phyloP scores from a whole-genome alignment of 257 asterid species.

The Nicotiana obtusifolia region DNA sequence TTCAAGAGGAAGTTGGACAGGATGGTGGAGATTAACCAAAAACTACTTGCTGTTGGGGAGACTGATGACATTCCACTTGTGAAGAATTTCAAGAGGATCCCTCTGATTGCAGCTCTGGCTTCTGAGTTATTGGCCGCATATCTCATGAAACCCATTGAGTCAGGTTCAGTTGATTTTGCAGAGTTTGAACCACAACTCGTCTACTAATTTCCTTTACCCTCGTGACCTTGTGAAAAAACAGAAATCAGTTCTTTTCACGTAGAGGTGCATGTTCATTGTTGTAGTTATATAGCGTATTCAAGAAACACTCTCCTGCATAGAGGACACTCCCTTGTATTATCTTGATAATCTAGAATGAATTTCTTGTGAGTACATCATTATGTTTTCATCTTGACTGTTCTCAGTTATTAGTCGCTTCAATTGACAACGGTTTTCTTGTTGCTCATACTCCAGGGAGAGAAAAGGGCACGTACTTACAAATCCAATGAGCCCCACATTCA shows the following conservation, averaged over 20 bases:
- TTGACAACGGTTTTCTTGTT: not conserved
- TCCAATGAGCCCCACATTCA: not conserved
- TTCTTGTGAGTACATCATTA: not conserved
- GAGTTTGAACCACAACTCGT: constrained; percentile 81
- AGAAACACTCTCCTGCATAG: constrained; percentile 3
- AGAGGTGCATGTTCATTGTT: constrained; percentile 4
- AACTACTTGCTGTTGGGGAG: constrained; percentile 63
- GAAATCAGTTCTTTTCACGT: not conserved
- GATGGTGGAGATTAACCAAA: constrained; percentile 77
- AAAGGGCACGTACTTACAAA: too few species aligned
- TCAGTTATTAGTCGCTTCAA: not conserved
- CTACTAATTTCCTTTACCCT: constrained; percentile 28
- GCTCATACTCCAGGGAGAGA: too few species aligned
- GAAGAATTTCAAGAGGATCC: constrained; percentile 87
- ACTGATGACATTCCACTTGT: constrained; percentile 58
- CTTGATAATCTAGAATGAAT: constrained; percentile 7
- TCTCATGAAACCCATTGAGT: constrained; percentile 95
- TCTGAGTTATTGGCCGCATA: constrained; percentile 80
- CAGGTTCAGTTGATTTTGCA: constrained; percentile 89
- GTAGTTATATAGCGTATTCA: constrained; percentile 6
- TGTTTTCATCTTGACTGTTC: not conserved
- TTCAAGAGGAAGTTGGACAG: constrained; percentile 92
- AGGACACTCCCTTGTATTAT: constrained; percentile 12
- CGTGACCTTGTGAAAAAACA: not conserved
- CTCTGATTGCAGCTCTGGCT: constrained; percentile 75